These are phyloP conservation scores for Starmerella cellae DNA, from an alignment of 805 yeast genomes.

Conservation along the genomic window DNA sequence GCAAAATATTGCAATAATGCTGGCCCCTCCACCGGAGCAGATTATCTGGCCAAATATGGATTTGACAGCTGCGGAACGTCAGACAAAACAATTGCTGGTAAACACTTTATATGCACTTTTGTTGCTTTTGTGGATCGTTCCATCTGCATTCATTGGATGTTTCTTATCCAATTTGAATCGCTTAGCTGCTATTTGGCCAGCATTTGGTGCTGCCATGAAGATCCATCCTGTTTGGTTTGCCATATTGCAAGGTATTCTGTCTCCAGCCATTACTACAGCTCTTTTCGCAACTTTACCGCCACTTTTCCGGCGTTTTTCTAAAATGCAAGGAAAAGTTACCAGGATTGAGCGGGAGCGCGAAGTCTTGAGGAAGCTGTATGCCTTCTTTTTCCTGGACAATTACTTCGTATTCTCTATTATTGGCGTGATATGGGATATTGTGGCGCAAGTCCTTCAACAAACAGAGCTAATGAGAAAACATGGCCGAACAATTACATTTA, in stretches of 20 bases:
- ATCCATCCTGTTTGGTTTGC: slow-evolving; percentile 23
- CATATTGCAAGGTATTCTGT: slow-evolving; percentile 30
- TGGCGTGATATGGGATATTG: slow-evolving; percentile 30
- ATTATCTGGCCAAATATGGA: slow-evolving; percentile 29
- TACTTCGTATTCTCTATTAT: slow-evolving; percentile 29
- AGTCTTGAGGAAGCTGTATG: slow-evolving; percentile 28
- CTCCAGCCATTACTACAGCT: slow-evolving; percentile 27
- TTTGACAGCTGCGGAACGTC: slow-evolving; percentile 22
- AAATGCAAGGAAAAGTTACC: slow-evolving; percentile 30
- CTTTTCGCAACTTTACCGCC: slow-evolving; percentile 28
- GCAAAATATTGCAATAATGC: slow-evolving; percentile 20
- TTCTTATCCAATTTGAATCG: slow-evolving; percentile 29
- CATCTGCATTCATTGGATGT: slow-evolving; percentile 32
- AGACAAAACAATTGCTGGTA: slow-evolving; percentile 26
- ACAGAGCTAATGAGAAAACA: slow-evolving; percentile 7
- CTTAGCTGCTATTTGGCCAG: slow-evolving; percentile 29
- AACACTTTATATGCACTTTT: slow-evolving; percentile 24
- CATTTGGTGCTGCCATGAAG: slow-evolving; percentile 24
- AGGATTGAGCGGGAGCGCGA: slow-evolving; percentile 29
- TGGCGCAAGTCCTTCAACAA: slow-evolving; percentile 23
- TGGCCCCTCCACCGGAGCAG: slow-evolving; percentile 29
- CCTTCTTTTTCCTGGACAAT: slow-evolving; percentile 31
- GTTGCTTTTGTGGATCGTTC: slow-evolving; percentile 29
- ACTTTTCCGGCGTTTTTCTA: slow-evolving; percentile 28
- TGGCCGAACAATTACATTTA: slow-evolving; percentile 16